Evolutionary conservation across 805 yeast species (phyloP).

Genomic region (Spencermartinsiella europaea): DNA sequence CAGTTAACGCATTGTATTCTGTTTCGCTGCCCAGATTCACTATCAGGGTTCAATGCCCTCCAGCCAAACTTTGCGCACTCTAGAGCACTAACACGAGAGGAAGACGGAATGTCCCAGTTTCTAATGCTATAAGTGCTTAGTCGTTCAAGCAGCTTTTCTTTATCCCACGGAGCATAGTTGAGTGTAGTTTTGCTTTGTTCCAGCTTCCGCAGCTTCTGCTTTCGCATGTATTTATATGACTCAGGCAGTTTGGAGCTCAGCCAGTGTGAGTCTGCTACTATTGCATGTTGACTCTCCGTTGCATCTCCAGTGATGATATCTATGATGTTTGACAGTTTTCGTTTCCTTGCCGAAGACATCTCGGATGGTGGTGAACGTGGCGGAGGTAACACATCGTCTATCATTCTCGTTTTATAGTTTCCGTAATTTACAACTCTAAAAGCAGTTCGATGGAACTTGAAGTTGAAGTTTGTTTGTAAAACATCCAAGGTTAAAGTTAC

Average conservation of each 20-base stretch:
- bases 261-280: neutral
- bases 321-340: neutral
- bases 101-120: slow-evolving; percentile 1
- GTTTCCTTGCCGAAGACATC: neutral
- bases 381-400: neutral
- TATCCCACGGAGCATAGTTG: slow-evolving; percentile 3
- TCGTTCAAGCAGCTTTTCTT: slow-evolving; percentile 1
- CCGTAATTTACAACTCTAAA: no score
- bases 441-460: no score
- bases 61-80: slow-evolving; percentile 1
- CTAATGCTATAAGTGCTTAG: neutral
- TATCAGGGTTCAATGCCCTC: slow-evolving; percentile 16
- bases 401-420: no score
- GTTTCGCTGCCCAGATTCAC: slow-evolving; percentile 4
- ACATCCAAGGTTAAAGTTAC: no score
- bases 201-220: neutral
- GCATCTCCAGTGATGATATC: neutral
- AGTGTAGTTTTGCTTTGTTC: neutral
- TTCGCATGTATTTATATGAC: neutral
- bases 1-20: slow-evolving; percentile 10
- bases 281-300: neutral
- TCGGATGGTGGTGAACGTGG: no score
- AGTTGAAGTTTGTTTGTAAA: no score
- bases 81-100: neutral
- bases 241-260: neutral